Base-by-base conservation (phyloP, 805 yeast species). In the Jamesozyma piceae region DNA sequence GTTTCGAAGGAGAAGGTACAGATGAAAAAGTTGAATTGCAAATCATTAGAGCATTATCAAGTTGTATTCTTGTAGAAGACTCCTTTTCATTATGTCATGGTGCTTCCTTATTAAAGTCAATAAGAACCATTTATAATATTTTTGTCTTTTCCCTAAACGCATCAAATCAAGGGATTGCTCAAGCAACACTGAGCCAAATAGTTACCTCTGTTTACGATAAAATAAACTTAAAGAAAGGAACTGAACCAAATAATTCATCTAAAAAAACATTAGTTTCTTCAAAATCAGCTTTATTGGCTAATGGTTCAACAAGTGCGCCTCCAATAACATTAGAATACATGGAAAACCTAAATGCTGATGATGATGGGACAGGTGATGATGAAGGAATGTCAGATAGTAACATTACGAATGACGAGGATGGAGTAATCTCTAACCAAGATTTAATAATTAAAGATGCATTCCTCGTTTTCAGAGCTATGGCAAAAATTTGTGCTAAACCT, bases 1-100 rank as follows among this genome's bases (percentile, higher is more conserved):
- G 95, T 50, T 90, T 86, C 60, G 85, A 82, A 47, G 95, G 95
- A 33, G 98, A 92, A 62, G 87, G 88, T 1, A 87, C 97, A 0
- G 95, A 89, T 58, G 84, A 84, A 20, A 78, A 74, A 44, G 77
- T 94, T 28, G 98, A 94, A 66, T 66, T 92, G 43, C 98, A 94
- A 65, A 90, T 92, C 11, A 82, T 90, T 27, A 78, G 95, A 55
- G 97, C 97, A 0, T 68, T 94, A 39, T 81, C 90, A 59, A 87
- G 92, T 48, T 90, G 95, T 40, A 82, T 88, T 14, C 70, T 90
- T 28, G 83, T 86, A 48, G 89, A 82, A 46, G 74, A 75, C 29
- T 71, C 84, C 62, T 84, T 89, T 22, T 86, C 88, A 18, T 43
- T 57, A n/a, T 61, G 65, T 37, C 98, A 92, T 57, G 97, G 97